Base-by-base conservation (phyloP, 371 early-diverging fungal species). In the Mucor ambiguus region DNA sequence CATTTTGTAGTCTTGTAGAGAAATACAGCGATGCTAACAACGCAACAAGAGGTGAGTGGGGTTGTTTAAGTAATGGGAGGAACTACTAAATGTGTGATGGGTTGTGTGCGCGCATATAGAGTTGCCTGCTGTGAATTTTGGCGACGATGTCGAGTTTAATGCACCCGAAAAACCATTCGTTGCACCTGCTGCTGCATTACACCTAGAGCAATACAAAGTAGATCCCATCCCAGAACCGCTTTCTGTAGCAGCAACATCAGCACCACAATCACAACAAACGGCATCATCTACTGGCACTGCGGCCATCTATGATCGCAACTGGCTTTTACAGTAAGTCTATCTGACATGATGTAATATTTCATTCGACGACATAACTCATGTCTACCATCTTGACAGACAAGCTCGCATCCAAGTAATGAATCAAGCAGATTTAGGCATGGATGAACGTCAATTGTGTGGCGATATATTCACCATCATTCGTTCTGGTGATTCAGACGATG, bases 401-500 rank as follows among this genome's bases (percentile, higher is more conserved):
- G 75, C 81, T 24, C 68, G 63, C 18, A 55, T 62, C 14, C 70
- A 78, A 52, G 44, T 75, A 10, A 29, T 43, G 8, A 37, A 60
- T 1, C 61, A 65, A 44, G 57, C 55, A n/a, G 41, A 58, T 8
- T 9, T 61, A 1, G 72, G 60, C 9, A 33, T 81, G 8, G 72
- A 71, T 32, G 79, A 67, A 7, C 77, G 78, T 11, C 64, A 79
- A 20, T 29, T 90, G 55, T 88, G 90, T 66, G 76, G 77, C 4
- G 80, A 84, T 54, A 44, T 89, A 1, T 86, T 89, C 43, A 83
- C 86, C 4, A 70, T 85, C 7, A 64, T 89, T 57, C 77, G 87
- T 30, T 86, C 87, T 0, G 79, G 78, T 35, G 75, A 79, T 49
- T 72, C 70, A 61, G 89, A 89, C 64, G 87, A 88, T 48, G 83